These are phyloP conservation scores for Rosa hybrid DNA, from an alignment of 331 rosid genomes.

Conservation along the genomic window DNA sequence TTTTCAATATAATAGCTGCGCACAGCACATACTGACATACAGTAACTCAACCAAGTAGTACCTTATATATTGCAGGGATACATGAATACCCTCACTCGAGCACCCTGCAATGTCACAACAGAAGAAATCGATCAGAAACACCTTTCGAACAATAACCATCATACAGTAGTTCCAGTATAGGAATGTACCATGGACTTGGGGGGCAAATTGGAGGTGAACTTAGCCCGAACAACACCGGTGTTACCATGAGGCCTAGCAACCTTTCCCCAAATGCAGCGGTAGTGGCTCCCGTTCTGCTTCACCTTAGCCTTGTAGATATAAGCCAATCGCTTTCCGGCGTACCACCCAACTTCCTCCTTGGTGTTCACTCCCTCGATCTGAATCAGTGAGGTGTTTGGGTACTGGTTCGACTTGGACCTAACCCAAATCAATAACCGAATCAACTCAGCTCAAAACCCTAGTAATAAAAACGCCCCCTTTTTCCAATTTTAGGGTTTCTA, in stretches of 20 bases:
- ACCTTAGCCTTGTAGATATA: conserved; percentile 95
- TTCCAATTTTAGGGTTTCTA: background rate
- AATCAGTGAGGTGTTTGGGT: conserved; percentile 79
- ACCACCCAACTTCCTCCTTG: conserved; percentile 92
- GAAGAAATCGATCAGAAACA: conserved; percentile 6
- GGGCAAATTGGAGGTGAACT: conserved; percentile 90
- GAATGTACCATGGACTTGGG: conserved; percentile 87
- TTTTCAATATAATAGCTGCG: background rate
- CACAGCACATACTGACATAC: background rate
- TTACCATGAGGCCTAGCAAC: conserved; percentile 84
- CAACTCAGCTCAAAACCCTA: background rate
- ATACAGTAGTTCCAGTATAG: background rate
- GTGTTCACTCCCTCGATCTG: conserved; percentile 96
- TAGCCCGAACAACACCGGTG: conserved; percentile 88
- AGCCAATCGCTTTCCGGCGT: conserved; percentile 81
- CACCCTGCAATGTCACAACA: conserved; percentile 56
- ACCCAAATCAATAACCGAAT: conserved; percentile 13
- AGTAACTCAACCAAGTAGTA: background rate
- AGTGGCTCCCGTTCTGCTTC: conserved; percentile 80
- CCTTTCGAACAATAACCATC: background rate
- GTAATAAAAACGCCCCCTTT: background rate
- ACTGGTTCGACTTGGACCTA: conserved; percentile 92
- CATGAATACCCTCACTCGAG: conserved; percentile 85
- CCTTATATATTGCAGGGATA: conserved; percentile 93
- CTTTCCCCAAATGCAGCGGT: conserved; percentile 97